Evolutionary conservation across 2,329 filamentous ascomycete species (phyloP).

Genomic region (Dothiorella sarmentorum): DNA sequence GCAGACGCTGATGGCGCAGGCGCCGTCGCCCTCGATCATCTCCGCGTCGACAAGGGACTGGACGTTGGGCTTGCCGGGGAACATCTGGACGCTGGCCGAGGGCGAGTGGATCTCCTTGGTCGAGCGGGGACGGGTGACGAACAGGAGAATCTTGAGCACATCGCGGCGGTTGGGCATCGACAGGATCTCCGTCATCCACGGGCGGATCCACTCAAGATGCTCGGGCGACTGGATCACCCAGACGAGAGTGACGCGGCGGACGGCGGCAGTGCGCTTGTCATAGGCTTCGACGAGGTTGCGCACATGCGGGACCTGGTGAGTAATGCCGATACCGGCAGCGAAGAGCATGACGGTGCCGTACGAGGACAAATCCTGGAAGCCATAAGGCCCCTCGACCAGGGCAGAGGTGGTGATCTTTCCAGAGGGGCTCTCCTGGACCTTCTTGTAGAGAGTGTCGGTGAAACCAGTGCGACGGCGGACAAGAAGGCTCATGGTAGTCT

Average conservation of each 20-base stretch:
- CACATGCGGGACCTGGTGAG: constrained; percentile 87
- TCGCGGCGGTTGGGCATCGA: constrained; percentile 77
- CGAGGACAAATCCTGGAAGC: constrained; percentile 79
- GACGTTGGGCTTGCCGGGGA: constrained; percentile 82
- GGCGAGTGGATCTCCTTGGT: constrained; percentile 76
- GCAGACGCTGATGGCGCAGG: constrained; percentile 82
- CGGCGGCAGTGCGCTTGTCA: constrained; percentile 71
- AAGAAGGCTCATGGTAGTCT: constrained; percentile 70
- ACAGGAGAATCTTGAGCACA: constrained; percentile 80
- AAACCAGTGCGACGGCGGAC: constrained; percentile 85
- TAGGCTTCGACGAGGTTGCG: constrained; percentile 58
- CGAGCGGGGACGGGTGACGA: constrained; percentile 82
- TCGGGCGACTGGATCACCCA: constrained; percentile 92
- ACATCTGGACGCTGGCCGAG: constrained; percentile 82
- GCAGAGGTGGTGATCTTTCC: constrained; percentile 63
- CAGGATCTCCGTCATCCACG: constrained; percentile 85
- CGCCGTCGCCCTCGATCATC: constrained; percentile 75
- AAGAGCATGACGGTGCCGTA: constrained; percentile 91
- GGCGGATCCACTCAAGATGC: constrained; percentile 87
- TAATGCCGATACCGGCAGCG: constrained; percentile 90
- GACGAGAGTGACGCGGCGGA: constrained; percentile 75
- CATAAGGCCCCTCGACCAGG: constrained; percentile 85
- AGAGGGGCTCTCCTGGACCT: constrained; percentile 54
- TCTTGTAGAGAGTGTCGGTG: constrained; percentile 76
- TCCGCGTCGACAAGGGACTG: constrained; percentile 76